phyloP scores from a whole-genome alignment of 75 land plant species.

The Larix kaempferi region DNA sequence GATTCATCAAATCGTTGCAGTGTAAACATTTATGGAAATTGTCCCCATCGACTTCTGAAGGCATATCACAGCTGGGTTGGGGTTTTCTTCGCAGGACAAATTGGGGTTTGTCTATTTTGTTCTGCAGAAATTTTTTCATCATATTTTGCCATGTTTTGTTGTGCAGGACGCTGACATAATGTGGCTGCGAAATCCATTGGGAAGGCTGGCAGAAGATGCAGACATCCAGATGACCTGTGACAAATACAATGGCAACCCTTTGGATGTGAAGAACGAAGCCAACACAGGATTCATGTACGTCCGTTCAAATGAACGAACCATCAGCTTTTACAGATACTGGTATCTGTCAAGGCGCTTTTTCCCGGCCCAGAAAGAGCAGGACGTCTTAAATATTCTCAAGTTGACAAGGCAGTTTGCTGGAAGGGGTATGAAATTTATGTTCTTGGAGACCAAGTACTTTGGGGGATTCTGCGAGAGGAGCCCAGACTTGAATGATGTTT shows the following conservation, averaged over 20 bases:
- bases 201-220: conserved; percentile 15
- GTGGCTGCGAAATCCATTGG: conserved; percentile 47
- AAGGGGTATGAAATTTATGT: conserved; percentile 27
- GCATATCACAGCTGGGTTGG: no score
- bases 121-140: no score
- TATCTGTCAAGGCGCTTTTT: conserved; percentile 26
- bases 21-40: no score
- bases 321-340: conserved; percentile 35
- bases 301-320: conserved; percentile 29
- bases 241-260: conserved; percentile 26
- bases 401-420: conserved; percentile 4
- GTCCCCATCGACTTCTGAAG: no score
- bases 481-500: conserved; percentile 16
- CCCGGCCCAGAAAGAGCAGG: conserved; percentile 40
- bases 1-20: no score
- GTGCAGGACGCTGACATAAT: conserved; percentile 44
- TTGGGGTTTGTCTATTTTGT: no score
- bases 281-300: conserved; percentile 34
- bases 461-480: conserved; percentile 36
- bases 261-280: conserved; percentile 23
- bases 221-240: conserved; percentile 41
- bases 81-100: no score
- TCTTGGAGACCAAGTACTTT: conserved; percentile 32
- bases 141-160: no score
- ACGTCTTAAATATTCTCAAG: conserved; percentile 31